Conservation (phyloP, 768 basidiomycete genomes). For the Mrakia gelida region DNA sequence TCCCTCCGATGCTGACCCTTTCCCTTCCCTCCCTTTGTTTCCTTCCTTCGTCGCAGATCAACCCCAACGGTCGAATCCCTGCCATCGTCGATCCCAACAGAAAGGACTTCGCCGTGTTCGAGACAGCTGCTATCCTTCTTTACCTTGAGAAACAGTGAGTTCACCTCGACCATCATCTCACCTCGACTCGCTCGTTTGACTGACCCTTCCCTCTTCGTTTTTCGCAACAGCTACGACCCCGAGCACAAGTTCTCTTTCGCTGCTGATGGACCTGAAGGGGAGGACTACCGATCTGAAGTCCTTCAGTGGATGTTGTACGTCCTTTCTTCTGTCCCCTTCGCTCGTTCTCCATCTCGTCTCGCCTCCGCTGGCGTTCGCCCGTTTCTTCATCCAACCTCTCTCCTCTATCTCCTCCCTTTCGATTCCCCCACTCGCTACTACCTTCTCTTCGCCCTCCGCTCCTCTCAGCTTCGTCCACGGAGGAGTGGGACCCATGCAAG, state of each 20-base stretch:
- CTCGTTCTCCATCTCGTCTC: too few species aligned
- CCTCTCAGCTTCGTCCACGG: slow-evolving; percentile 22
- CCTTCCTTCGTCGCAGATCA: slow-evolving; percentile 30
- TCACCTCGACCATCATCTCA: background rate
- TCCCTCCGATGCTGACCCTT: background rate
- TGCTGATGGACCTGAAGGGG: background rate
- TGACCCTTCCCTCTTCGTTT: background rate
- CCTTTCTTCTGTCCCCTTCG: background rate
- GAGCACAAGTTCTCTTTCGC: slow-evolving; percentile 57
- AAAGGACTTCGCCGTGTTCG: slow-evolving; percentile 57
- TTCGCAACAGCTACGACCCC: slow-evolving; percentile 57
- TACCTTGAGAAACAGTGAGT: slow-evolving; percentile 61
- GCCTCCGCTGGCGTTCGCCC: too few species aligned
- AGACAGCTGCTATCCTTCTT: slow-evolving; percentile 75
- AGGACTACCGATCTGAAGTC: slow-evolving; percentile 24
- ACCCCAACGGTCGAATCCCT: slow-evolving; percentile 58
- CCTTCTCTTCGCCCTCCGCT: too few species aligned
- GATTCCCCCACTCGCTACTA: too few species aligned
- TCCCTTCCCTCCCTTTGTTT: background rate
- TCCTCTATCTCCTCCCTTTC: too few species aligned
- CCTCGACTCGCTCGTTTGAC: background rate
- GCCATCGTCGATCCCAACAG: slow-evolving; percentile 59
- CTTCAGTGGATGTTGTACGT: slow-evolving; percentile 25
- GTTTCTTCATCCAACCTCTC: too few species aligned
- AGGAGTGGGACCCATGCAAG: slow-evolving; percentile 74